A percentile compares a stretch with the other conserved stretches of the same genome.
Evolutionary conservation across 2,329 filamentous ascomycete genomes (phyloP).

Genomic region (Fusarium lyarnte): DNA sequence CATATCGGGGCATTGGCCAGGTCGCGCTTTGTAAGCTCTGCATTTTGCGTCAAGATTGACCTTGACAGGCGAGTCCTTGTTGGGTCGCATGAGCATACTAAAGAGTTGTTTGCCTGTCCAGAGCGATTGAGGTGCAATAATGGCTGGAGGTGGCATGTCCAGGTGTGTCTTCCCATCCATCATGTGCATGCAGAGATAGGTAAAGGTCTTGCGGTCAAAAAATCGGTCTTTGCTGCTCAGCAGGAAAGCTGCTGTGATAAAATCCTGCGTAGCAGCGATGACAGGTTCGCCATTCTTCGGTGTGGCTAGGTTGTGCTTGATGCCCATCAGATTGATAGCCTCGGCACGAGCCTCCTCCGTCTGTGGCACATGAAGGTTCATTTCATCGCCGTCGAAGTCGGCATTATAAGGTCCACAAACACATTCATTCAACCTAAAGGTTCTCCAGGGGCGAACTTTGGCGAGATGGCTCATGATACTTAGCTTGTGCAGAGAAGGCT

Average conservation of each 20-base stretch:
- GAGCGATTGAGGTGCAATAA: slow-evolving; percentile 83
- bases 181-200: slow-evolving; percentile 94
- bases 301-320: slow-evolving; percentile 94
- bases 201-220: slow-evolving; percentile 87
- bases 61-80: slow-evolving; percentile 80
- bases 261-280: slow-evolving; percentile 99
- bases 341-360: slow-evolving; percentile 96
- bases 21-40: slow-evolving; percentile 76
- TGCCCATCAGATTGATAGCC: slow-evolving; percentile 95
- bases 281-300: slow-evolving; percentile 98
- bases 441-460: slow-evolving; percentile 93
- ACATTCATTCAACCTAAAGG: slow-evolving; percentile 97
- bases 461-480: slow-evolving; percentile 97
- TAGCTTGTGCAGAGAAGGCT: slow-evolving; percentile 96
- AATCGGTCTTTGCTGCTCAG: slow-evolving; percentile 94
- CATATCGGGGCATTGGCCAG: slow-evolving; percentile 71
- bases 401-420: slow-evolving; percentile 98
- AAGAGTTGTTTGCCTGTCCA: slow-evolving; percentile 98
- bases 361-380: slow-evolving; percentile 98
- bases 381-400: slow-evolving; percentile 98
- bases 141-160: slow-evolving; percentile 86
- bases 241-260: slow-evolving; percentile 94
- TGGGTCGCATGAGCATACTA: slow-evolving; percentile 89
- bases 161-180: slow-evolving; percentile 80
- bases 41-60: slow-evolving; percentile 96